A percentile compares a stretch with the other conserved stretches of the same genome.
These are phyloP conservation scores for Leptographium lundbergii DNA, from an alignment of 2,329 filamentous ascomycete species.

Conservation along the genomic window DNA sequence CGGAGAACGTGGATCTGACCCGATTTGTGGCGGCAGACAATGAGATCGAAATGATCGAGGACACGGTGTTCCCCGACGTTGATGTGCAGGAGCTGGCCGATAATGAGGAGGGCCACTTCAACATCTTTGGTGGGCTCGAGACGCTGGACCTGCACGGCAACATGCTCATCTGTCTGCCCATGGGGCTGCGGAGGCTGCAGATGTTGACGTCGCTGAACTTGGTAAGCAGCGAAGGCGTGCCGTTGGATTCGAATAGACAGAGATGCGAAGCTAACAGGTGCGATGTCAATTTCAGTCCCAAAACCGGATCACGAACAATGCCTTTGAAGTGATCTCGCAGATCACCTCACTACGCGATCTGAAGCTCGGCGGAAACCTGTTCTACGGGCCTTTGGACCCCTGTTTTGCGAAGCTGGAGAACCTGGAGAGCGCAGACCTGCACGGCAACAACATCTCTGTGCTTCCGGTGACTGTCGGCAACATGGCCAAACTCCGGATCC, in stretches of 20 bases:
- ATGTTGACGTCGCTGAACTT: slow-evolving; percentile 73
- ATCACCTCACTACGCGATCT: slow-evolving; percentile 64
- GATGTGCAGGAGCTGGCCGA: slow-evolving; percentile 42
- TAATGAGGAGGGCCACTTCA: slow-evolving; percentile 53
- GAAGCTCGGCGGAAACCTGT: slow-evolving; percentile 64
- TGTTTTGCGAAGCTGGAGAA: slow-evolving; percentile 51
- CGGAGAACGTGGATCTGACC: slow-evolving; percentile 78
- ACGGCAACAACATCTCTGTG: slow-evolving; percentile 62
- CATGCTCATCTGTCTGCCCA: slow-evolving; percentile 54
- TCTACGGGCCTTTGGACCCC: slow-evolving; percentile 54
- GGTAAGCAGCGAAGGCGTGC: slow-evolving; percentile 30
- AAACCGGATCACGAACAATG: slow-evolving; percentile 64
- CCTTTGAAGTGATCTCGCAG: slow-evolving; percentile 61
- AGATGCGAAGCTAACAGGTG: background rate
- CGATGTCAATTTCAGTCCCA: slow-evolving; percentile 44
- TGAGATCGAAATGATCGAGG: slow-evolving; percentile 62
- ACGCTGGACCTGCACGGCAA: slow-evolving; percentile 82
- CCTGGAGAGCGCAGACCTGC: slow-evolving; percentile 71
- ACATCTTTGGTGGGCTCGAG: slow-evolving; percentile 73
- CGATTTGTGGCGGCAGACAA: slow-evolving; percentile 84
- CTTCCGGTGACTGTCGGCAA: slow-evolving; percentile 57
- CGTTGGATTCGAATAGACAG: background rate
- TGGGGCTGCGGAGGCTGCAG: slow-evolving; percentile 61
- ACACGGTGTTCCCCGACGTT: slow-evolving; percentile 67
- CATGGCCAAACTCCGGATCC: slow-evolving; percentile 54